Percentiles rank a stretch among this genome's conserved stretches.
Evolutionary conservation across 441 rosid genomes (phyloP).

Genomic region (Pelargonium australe): DNA sequence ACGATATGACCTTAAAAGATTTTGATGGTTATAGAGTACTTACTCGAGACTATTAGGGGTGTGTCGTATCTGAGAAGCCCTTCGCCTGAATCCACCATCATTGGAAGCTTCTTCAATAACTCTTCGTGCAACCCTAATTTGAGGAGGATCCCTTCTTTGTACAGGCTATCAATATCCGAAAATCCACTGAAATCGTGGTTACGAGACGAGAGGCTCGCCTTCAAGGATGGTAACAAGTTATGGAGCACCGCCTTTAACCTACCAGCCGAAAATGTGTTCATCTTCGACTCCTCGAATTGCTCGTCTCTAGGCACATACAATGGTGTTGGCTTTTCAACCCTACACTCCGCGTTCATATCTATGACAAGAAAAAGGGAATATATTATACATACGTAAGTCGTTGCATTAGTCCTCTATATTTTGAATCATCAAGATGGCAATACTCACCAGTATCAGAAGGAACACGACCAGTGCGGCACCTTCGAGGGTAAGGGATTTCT

Average conservation of each 20-base stretch:
- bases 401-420: too few species aligned
- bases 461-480: constrained; percentile 83
- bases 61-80: constrained; percentile 71
- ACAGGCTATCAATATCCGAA: constrained; percentile 70
- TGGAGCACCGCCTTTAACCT: constrained; percentile 72
- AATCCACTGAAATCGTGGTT: constrained; percentile 55
- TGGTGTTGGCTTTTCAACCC: constrained; percentile 81
- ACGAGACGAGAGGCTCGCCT: constrained; percentile 61
- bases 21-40: constrained; percentile 23
- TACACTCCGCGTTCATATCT: constrained; percentile 60
- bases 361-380: background rate
- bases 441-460: constrained; percentile 48
- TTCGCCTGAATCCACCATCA: constrained; percentile 65
- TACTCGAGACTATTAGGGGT: constrained; percentile 76
- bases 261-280: constrained; percentile 52
- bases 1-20: background rate
- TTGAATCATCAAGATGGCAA: background rate
- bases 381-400: background rate
- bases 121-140: constrained; percentile 71
- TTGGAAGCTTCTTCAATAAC: constrained; percentile 57
- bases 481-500: constrained; percentile 68
- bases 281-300: constrained; percentile 77
- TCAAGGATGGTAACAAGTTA: constrained; percentile 56
- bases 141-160: constrained; percentile 79
- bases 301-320: constrained; percentile 91